Conservation (phyloP, 1,139 yeast genomes). For the Debaryomycetaceae sp. region DNA sequence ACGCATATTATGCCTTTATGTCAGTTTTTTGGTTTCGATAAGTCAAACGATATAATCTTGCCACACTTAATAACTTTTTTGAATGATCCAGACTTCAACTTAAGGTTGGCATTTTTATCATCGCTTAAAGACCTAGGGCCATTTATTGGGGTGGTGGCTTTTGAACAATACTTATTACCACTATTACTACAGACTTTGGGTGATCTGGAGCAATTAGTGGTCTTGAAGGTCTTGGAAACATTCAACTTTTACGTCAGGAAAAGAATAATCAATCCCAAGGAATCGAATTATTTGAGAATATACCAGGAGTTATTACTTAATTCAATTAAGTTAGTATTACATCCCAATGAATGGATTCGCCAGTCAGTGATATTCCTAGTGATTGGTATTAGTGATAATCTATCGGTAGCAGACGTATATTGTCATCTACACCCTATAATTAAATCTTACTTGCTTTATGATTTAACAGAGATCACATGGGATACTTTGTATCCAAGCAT, state of each 20-base stretch:
- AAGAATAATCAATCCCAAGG: slow-evolving; percentile 35
- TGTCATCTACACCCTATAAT: slow-evolving; percentile 82
- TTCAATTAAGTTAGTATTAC: slow-evolving; percentile 47
- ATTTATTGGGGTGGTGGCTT: slow-evolving; percentile 72
- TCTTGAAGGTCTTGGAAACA: slow-evolving; percentile 68
- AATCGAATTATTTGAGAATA: slow-evolving; percentile 40
- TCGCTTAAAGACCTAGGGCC: slow-evolving; percentile 78
- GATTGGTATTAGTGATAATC: slow-evolving; percentile 56
- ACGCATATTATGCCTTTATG: slow-evolving; percentile 71
- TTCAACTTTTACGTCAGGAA: slow-evolving; percentile 39
- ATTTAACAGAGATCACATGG: slow-evolving; percentile 65
- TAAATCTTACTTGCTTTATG: slow-evolving; percentile 74
- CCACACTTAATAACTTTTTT: slow-evolving; percentile 90
- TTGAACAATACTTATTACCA: slow-evolving; percentile 88
- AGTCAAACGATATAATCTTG: slow-evolving; percentile 79
- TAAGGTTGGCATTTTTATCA: slow-evolving; percentile 68
- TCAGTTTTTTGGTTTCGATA: slow-evolving; percentile 79
- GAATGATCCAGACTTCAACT: slow-evolving; percentile 69
- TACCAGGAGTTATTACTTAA: slow-evolving; percentile 34
- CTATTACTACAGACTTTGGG: slow-evolving; percentile 74
- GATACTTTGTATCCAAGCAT: slow-evolving; percentile 60
- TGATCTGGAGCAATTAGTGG: slow-evolving; percentile 82
- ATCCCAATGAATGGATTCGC: slow-evolving; percentile 87
- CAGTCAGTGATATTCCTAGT: slow-evolving; percentile 64
- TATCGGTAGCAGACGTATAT: slow-evolving; percentile 73